Percentiles rank a stretch among this genome's conserved stretches.
These are phyloP conservation scores for Puccinia triticina DNA, from an alignment of 1,284 basidiomycete species.

Conservation along the genomic window DNA sequence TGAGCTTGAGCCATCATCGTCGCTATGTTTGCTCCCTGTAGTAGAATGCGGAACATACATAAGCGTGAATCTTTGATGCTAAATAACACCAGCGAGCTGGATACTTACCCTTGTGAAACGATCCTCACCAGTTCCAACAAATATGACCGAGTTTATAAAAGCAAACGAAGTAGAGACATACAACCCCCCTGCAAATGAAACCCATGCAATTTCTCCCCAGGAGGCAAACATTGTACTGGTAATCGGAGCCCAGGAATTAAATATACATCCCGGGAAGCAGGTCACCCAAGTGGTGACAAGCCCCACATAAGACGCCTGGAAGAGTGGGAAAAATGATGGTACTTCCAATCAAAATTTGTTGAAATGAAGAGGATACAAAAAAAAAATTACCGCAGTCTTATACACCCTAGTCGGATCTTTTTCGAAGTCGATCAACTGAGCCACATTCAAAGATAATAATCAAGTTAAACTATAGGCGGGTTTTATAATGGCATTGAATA, in stretches of 20 bases:
- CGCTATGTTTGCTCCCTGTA: constrained; percentile 32
- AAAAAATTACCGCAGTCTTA: constrained; percentile 27
- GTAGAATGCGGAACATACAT: not conserved
- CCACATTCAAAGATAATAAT: not conserved
- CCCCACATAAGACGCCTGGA: constrained; percentile 1
- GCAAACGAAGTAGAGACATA: constrained; percentile 44
- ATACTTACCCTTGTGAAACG: constrained; percentile 39
- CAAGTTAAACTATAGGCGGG: not conserved
- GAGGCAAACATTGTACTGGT: constrained; percentile 41
- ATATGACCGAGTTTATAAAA: constrained; percentile 45
- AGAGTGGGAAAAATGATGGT: not conserved
- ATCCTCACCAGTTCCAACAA: constrained; percentile 46
- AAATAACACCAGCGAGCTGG: not conserved
- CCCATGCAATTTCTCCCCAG: constrained; percentile 49
- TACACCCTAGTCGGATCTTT: constrained; percentile 47
- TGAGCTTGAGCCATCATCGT: constrained; percentile 48
- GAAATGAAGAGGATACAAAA: not conserved
- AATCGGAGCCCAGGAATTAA: constrained; percentile 28
- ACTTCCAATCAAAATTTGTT: not conserved
- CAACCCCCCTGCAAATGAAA: constrained; percentile 37
- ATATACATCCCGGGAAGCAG: constrained; percentile 50
- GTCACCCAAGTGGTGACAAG: constrained; percentile 50
- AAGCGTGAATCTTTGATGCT: not conserved
- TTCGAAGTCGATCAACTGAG: constrained; percentile 51
- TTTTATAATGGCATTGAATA: not conserved